These are phyloP conservation scores for Talaromyces sp. DNA, from an alignment of 2,329 filamentous ascomycete genomes.

Conservation along the genomic window DNA sequence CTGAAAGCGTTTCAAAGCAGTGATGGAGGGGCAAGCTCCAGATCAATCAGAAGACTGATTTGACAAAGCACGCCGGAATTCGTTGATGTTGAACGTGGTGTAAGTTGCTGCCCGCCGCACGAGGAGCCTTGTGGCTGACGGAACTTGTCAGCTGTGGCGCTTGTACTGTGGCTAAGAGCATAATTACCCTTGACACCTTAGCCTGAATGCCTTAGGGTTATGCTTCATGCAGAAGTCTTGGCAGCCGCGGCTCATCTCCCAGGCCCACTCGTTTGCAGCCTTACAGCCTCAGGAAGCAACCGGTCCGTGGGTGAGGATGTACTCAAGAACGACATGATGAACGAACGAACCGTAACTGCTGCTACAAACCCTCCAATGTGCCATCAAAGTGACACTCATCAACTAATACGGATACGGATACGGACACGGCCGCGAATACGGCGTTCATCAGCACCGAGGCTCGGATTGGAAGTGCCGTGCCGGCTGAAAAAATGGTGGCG, in stretches of 20 bases:
- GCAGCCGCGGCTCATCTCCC: neutral
- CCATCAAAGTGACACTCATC: neutral
- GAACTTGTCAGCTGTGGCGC: neutral
- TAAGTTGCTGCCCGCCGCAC: conserved; percentile 17
- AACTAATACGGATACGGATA: neutral
- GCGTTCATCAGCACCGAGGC: neutral
- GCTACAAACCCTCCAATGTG: neutral
- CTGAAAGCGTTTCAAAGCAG: neutral
- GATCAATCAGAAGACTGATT: neutral
- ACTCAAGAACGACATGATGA: neutral
- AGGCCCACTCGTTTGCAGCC: conserved; percentile 6
- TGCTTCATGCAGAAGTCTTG: neutral
- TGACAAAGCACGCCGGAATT: conserved; percentile 3
- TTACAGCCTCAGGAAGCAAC: neutral
- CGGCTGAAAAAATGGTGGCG: neutral
- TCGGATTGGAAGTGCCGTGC: neutral
- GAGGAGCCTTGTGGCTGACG: conserved; percentile 3
- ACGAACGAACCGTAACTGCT: too few species aligned
- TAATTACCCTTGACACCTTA: neutral
- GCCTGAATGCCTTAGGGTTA: neutral
- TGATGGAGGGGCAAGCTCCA: conserved; percentile 4
- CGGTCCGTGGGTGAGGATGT: neutral
- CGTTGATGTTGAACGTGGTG: conserved; percentile 18
- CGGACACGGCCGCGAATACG: neutral
- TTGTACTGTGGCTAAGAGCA: neutral